A percentile compares a stretch with the other conserved stretches of the same genome.
phyloP scores from a whole-genome alignment of 805 yeast species.

The Myxozyma neglecta region DNA sequence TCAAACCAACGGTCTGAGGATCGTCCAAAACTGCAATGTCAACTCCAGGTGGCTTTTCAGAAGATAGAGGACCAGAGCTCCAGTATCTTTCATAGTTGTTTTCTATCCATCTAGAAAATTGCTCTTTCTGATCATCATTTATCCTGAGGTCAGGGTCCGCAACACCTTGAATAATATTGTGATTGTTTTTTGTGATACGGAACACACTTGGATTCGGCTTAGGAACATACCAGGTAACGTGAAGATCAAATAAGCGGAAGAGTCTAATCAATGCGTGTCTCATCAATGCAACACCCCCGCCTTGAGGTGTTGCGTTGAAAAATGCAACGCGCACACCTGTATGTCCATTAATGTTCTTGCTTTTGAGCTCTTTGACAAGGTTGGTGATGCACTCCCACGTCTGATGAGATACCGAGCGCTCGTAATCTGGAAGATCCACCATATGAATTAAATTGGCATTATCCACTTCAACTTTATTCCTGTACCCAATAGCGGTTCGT shows the following conservation, averaged over 20 bases:
- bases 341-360: conserved; percentile 14
- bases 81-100: conserved; percentile 25
- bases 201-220: conserved; percentile 31
- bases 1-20: conserved; percentile 27
- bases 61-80: conserved; percentile 21
- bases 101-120: conserved; percentile 25
- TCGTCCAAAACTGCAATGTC: conserved; percentile 31
- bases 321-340: conserved; percentile 28
- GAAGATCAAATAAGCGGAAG: conserved; percentile 18
- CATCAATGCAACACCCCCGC: conserved; percentile 33
- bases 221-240: conserved; percentile 31
- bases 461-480: conserved; percentile 30
- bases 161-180: conserved; percentile 31
- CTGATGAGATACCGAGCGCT: conserved; percentile 15
- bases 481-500: conserved; percentile 24
- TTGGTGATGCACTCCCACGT: conserved; percentile 26
- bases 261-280: conserved; percentile 29
- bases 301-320: conserved; percentile 32
- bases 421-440: conserved; percentile 22
- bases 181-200: conserved; percentile 31
- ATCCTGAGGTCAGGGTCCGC: conserved; percentile 23
- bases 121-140: conserved; percentile 17
- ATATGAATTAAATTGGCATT: conserved; percentile 22
- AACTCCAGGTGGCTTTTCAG: conserved; percentile 27
- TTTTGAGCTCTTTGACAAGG: conserved; percentile 14